Percentiles rank a stretch among this genome's conserved stretches.
Conservation (phyloP, 1,139 yeast species). For the Geotrichum candidum region DNA sequence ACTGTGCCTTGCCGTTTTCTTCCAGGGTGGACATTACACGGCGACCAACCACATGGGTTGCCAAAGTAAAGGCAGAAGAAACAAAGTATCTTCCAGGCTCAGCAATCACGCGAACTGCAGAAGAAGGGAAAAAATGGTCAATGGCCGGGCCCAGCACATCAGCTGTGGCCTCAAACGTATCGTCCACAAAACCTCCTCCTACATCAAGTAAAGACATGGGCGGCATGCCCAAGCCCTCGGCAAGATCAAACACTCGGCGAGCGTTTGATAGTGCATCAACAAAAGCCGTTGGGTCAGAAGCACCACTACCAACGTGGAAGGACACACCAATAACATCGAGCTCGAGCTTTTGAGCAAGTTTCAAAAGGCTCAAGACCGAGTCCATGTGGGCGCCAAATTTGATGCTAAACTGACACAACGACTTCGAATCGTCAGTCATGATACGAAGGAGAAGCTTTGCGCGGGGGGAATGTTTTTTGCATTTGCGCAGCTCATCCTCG, state of each 20-base stretch:
- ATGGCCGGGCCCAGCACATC: constrained; percentile 52
- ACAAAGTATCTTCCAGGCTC: constrained; percentile 94
- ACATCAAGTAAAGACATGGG: constrained; percentile 61
- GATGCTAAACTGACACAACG: constrained; percentile 80
- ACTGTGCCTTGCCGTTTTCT: constrained; percentile 29
- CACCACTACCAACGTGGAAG: constrained; percentile 95
- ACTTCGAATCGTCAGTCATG: constrained; percentile 83
- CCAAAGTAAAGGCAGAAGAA: constrained; percentile 80
- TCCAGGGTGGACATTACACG: constrained; percentile 41
- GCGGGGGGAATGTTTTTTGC: constrained; percentile 59
- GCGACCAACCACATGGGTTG: constrained; percentile 77
- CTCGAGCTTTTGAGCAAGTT: constrained; percentile 54
- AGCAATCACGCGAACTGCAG: constrained; percentile 60
- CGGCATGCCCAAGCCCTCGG: constrained; percentile 41
- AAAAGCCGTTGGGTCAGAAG: constrained; percentile 65
- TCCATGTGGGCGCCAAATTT: constrained; percentile 79
- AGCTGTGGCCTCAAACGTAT: constrained; percentile 59
- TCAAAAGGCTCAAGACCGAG: constrained; percentile 51
- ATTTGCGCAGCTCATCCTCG: constrained; percentile 72
- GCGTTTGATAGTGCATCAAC: constrained; percentile 71
- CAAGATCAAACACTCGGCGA: constrained; percentile 60
- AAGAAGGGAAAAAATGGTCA: constrained; percentile 51
- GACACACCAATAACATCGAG: constrained; percentile 78
- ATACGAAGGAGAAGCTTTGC: constrained; percentile 72
- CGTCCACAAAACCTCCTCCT: constrained; percentile 88